These are phyloP conservation scores for Penicillium fimorum DNA, from an alignment of 495 filamentous ascomycete genomes.

Conservation along the genomic window DNA sequence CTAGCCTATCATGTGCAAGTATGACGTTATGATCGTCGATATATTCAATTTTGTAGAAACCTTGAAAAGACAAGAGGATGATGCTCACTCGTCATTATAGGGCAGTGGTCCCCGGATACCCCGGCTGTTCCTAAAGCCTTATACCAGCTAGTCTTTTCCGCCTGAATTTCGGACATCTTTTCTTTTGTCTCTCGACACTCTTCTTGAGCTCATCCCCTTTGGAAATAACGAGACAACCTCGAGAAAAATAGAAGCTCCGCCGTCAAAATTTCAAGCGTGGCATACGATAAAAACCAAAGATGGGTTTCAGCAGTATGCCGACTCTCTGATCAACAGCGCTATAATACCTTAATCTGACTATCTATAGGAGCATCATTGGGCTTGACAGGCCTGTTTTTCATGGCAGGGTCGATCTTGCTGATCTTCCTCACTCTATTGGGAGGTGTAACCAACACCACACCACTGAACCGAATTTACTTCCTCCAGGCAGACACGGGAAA, in stretches of 20 bases:
- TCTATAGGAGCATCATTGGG: slow-evolving; percentile 49
- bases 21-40: slow-evolving; percentile 37
- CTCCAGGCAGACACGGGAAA: slow-evolving; percentile 68
- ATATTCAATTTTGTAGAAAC: slow-evolving; percentile 8
- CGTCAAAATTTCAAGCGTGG: background rate
- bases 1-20: slow-evolving; percentile 26
- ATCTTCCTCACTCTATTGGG: slow-evolving; percentile 80
- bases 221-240: background rate
- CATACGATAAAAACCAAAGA: slow-evolving; percentile 10
- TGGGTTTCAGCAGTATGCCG: slow-evolving; percentile 38
- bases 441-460: slow-evolving; percentile 56
- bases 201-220: background rate
- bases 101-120: slow-evolving; percentile 15
- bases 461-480: slow-evolving; percentile 77
- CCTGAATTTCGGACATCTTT: background rate
- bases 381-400: slow-evolving; percentile 69
- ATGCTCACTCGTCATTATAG: slow-evolving; percentile 17
- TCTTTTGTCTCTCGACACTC: slow-evolving; percentile 1
- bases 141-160: slow-evolving; percentile 5
- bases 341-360: slow-evolving; percentile 9
- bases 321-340: background rate
- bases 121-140: slow-evolving; percentile 10
- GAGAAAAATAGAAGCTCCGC: background rate
- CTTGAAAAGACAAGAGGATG: slow-evolving; percentile 7
- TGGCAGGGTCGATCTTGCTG: slow-evolving; percentile 68